Evolutionary conservation across 768 basidiomycete species (phyloP).

Genomic region (Dictyophora rubrovolvata): DNA sequence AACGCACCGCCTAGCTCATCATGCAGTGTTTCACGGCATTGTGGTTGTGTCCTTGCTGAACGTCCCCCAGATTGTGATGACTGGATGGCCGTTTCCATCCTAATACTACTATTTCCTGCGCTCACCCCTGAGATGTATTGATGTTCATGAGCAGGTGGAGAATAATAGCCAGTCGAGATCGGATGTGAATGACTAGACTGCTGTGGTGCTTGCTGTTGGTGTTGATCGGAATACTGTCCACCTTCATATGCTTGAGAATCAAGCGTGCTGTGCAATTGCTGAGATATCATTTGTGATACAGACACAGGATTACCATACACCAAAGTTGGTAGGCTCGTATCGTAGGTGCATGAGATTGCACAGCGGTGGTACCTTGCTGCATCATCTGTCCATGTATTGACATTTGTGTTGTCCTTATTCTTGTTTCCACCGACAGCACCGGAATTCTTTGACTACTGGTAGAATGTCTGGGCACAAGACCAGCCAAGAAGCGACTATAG

Average conservation of each 20-base stretch:
- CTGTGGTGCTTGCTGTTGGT: background rate
- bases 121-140: no score
- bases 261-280: background rate
- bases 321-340: background rate
- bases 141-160: no score
- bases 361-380: background rate
- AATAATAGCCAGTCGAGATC: no score
- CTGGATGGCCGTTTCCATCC: background rate
- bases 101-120: no score
- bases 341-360: background rate
- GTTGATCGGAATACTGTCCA: background rate
- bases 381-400: background rate
- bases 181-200: no score
- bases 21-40: background rate
- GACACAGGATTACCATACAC: background rate
- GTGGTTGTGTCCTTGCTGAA: background rate
- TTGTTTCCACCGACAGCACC: background rate
- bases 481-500: slow-evolving; percentile 46
- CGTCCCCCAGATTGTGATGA: background rate
- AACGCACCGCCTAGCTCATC: background rate
- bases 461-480: slow-evolving; percentile 33
- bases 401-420: background rate
- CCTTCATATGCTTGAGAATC: background rate
- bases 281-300: background rate
- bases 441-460: slow-evolving; percentile 5